Base-by-base conservation (phyloP, 768 basidiomycete species). In the Melanogaster broomeanus region DNA sequence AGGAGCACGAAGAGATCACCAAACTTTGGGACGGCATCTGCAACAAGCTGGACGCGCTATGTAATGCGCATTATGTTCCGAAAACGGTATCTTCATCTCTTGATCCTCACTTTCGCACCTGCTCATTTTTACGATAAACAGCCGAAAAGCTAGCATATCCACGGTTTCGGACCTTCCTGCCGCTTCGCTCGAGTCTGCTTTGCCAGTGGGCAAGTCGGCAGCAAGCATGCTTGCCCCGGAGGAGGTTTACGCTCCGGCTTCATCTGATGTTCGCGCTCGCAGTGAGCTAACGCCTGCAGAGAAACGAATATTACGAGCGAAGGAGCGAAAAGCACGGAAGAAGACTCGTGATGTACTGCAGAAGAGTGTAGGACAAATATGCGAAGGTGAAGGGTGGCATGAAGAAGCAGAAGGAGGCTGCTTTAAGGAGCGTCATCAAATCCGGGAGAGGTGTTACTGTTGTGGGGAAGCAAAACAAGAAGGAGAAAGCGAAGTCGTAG, bases 51-150 rank as follows among this genome's bases (percentile, higher is more conserved):
- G 97, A 98, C 70, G 93, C 96, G 18, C 74, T 98, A 31, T 91
- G 90, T 67, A 98, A 98, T 64, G 86, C 94, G 2, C 92, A 98
- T 68, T 98, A 93, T 67, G 88, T 91, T 15, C 97, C 96, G 1
- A 98, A 98, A 69, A 84, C 85, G 66, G 96, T 96, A 55, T 48
- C 84, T 76, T 13, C 18, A 10, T 12, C 21, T 1, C n/a, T 9
- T 6, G 1, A 3, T 16, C 11, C 24, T 42, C 35, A 31, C 43
- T 48, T 51, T 22, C 12, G 22, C 38, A 21, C 19, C 30, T 16
- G 15, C 47, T 56, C 12, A 52, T 30, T 43, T n/a, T 34, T 21
- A 5, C 34, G 25, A 41, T 47, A 25, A 37, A 7, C 51, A 98
- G 95, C 93, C 96, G 24, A 96, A n/a, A 92, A 68, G 88, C 88